Conservation (phyloP, 371 early-diverging fungal species). For the Rhizopus stolonifer region DNA sequence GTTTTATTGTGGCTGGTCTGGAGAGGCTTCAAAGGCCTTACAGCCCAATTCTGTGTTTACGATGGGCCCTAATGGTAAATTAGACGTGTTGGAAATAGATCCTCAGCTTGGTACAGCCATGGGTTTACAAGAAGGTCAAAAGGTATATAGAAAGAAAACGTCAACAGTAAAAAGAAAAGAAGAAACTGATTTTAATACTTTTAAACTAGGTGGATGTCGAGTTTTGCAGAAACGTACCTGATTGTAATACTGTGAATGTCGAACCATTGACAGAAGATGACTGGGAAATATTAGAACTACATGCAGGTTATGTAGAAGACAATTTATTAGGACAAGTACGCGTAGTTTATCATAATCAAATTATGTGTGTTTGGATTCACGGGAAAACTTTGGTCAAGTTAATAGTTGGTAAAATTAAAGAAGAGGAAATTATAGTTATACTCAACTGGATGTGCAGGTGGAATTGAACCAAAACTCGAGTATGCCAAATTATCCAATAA, state of each 20-base stretch:
- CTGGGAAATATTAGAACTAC: slow-evolving; percentile 86
- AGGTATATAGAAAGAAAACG: slow-evolving; percentile 36
- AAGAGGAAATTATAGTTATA: neutral
- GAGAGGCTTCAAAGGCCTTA: slow-evolving; percentile 52
- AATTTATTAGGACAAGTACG: slow-evolving; percentile 75
- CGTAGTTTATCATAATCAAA: slow-evolving; percentile 65
- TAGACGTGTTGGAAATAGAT: slow-evolving; percentile 73
- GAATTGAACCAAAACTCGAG: slow-evolving; percentile 54
- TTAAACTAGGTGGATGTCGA: slow-evolving; percentile 58
- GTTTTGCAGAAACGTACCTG: slow-evolving; percentile 59
- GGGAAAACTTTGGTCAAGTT: slow-evolving; percentile 60
- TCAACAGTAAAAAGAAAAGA: neutral
- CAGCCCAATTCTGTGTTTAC: slow-evolving; percentile 42
- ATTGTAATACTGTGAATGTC: slow-evolving; percentile 68
- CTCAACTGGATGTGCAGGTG: slow-evolving; percentile 35
- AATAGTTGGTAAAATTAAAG: slow-evolving; percentile 43
- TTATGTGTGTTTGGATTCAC: slow-evolving; percentile 76
- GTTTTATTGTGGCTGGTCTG: slow-evolving; percentile 73
- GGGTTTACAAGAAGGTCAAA: slow-evolving; percentile 68
- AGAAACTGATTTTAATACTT: neutral
- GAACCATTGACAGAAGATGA: slow-evolving; percentile 82
- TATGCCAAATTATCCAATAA: slow-evolving; percentile 66
- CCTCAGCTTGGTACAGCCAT: slow-evolving; percentile 64
- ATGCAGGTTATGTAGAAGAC: slow-evolving; percentile 81
- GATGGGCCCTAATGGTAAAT: slow-evolving; percentile 40